A percentile compares a stretch with the other conserved stretches of the same genome.
These are phyloP conservation scores for Balamuthia mandrillaris DNA, from an alignment of 208 protist species.

Conservation along the genomic window DNA sequence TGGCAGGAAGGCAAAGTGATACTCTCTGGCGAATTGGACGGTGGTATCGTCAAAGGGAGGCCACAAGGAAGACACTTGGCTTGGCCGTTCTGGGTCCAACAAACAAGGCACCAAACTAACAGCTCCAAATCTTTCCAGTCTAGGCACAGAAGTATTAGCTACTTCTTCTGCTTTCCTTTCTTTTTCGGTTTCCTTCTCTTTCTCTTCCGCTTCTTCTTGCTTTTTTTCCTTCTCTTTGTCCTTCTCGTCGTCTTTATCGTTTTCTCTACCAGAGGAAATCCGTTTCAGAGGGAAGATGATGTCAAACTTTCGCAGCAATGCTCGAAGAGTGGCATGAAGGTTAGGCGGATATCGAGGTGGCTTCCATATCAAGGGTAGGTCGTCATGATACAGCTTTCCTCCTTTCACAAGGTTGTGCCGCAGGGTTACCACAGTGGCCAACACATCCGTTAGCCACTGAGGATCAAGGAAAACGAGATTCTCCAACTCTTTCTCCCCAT, in stretches of 20 bases:
- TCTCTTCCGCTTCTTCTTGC: too few species aligned
- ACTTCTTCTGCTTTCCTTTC: conserved; percentile 18
- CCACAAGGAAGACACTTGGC: too few species aligned
- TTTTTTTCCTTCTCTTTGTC: too few species aligned
- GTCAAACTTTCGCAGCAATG: conserved; percentile 33
- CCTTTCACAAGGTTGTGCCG: too few species aligned
- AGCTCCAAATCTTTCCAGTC: too few species aligned
- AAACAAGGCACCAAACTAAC: conserved; percentile 22
- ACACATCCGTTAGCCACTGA: background rate
- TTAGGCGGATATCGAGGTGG: conserved; percentile 17
- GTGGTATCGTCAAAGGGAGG: conserved; percentile 3
- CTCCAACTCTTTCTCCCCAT: too few species aligned
- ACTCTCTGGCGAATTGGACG: conserved; percentile 2
- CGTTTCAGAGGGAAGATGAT: conserved; percentile 34
- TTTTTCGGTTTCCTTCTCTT: background rate
- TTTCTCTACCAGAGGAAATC: too few species aligned
- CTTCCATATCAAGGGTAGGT: conserved; percentile 40
- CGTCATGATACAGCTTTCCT: conserved; percentile 27
- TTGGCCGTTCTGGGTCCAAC: conserved; percentile 7
- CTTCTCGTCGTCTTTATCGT: too few species aligned
- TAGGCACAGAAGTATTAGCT: too few species aligned
- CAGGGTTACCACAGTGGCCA: too few species aligned
- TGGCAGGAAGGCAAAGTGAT: conserved; percentile 21
- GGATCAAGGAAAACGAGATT: background rate
- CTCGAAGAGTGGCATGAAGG: conserved; percentile 4